Conservation (phyloP, 352 stramenopile genomes). For the Phytophthora quininea region DNA sequence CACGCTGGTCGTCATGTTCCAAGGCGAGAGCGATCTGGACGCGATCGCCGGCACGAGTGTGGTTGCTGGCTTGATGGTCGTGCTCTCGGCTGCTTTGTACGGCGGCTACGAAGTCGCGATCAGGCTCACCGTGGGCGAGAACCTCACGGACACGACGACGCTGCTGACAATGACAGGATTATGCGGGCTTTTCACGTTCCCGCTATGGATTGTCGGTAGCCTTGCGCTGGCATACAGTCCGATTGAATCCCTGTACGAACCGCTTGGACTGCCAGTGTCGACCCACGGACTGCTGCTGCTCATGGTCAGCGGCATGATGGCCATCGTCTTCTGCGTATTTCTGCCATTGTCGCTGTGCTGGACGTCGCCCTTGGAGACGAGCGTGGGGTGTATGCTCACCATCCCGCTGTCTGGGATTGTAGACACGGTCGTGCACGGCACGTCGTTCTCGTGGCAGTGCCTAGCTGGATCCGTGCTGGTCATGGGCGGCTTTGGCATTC, state of each 20-base stretch:
- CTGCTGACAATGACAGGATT: conserved; percentile 51
- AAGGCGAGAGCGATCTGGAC: conserved; percentile 34
- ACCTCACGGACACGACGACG: conserved; percentile 55
- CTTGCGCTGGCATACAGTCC: conserved; percentile 38
- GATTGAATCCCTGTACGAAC: conserved; percentile 46
- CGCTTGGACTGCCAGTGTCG: conserved; percentile 41
- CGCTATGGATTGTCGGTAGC: conserved; percentile 49
- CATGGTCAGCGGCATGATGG: conserved; percentile 37
- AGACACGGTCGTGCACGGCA: conserved; percentile 47
- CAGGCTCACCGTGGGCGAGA: conserved; percentile 38
- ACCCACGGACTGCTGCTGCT: conserved; percentile 39
- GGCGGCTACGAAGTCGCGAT: conserved; percentile 58
- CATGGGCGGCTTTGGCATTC: conserved; percentile 55
- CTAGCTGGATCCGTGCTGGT: conserved; percentile 51
- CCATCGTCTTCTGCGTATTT: conserved; percentile 48
- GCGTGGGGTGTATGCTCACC: conserved; percentile 63
- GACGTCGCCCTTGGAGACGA: conserved; percentile 64
- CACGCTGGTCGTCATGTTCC: conserved; percentile 54
- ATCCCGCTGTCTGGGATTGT: conserved; percentile 55
- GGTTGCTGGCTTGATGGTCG: conserved; percentile 45
- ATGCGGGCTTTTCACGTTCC: conserved; percentile 52
- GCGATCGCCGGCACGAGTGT: conserved; percentile 37
- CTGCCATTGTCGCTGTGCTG: conserved; percentile 53
- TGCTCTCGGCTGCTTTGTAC: conserved; percentile 54
- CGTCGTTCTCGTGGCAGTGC: conserved; percentile 51